These are phyloP conservation scores for Bisporella sp. DNA, from an alignment of 2,329 filamentous ascomycete genomes.

Conservation along the genomic window DNA sequence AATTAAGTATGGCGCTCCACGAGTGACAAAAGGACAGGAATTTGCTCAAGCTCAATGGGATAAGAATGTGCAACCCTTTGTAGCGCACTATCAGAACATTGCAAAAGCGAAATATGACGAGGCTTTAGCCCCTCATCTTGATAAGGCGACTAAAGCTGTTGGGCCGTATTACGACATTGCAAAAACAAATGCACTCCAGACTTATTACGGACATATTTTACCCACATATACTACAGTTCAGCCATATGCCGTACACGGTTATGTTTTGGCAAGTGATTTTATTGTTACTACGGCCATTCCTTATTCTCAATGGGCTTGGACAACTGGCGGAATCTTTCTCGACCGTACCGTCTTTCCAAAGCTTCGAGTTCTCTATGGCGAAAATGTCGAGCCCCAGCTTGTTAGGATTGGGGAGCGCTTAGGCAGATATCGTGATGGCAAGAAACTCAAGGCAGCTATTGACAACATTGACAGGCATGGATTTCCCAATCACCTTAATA, in stretches of 20 bases:
- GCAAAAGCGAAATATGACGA: slow-evolving; percentile 62
- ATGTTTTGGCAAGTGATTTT: slow-evolving; percentile 59
- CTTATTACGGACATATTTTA: slow-evolving; percentile 65
- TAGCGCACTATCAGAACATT: slow-evolving; percentile 56
- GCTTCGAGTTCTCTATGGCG: slow-evolving; percentile 70
- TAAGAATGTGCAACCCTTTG: slow-evolving; percentile 66
- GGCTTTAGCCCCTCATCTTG: slow-evolving; percentile 66
- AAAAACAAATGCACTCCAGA: slow-evolving; percentile 54
- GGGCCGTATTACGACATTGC: slow-evolving; percentile 68
- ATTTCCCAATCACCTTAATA: slow-evolving; percentile 10
- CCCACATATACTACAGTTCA: slow-evolving; percentile 69
- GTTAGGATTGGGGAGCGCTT: slow-evolving; percentile 86
- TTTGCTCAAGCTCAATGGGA: slow-evolving; percentile 71
- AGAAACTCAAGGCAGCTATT: slow-evolving; percentile 52
- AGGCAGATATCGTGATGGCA: slow-evolving; percentile 61
- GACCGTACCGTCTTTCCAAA: slow-evolving; percentile 76
- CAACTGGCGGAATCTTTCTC: slow-evolving; percentile 62
- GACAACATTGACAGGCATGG: slow-evolving; percentile 44
- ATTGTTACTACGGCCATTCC: slow-evolving; percentile 65
- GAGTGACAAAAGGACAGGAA: slow-evolving; percentile 58
- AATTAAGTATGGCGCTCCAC: slow-evolving; percentile 69
- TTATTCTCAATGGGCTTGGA: slow-evolving; percentile 63
- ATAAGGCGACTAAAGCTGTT: slow-evolving; percentile 48
- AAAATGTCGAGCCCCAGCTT: slow-evolving; percentile 93
- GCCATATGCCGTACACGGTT: slow-evolving; percentile 67